Conservation (phyloP, 345 rosid genomes). For the Arabis alpina region DNA sequence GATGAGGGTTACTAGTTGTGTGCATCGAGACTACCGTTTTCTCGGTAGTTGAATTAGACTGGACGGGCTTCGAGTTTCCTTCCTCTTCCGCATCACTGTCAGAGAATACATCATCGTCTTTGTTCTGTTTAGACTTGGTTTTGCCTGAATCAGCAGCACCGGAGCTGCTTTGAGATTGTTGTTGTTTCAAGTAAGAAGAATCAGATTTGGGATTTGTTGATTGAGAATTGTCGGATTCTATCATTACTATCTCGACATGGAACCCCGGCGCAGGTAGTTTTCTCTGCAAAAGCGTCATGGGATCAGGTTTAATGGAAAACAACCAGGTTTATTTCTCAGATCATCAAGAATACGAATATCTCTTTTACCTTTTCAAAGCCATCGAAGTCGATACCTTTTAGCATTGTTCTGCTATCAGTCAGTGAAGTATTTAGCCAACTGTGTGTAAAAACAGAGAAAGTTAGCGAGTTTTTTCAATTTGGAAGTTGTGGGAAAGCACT, state of each 20-base stretch:
- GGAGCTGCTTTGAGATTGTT: constrained; percentile 39
- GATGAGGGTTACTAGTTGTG: constrained; percentile 12
- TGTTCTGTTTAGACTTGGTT: constrained; percentile 39
- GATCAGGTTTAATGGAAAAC: constrained; percentile 7
- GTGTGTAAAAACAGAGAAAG: constrained; percentile 28
- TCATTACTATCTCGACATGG: constrained; percentile 78
- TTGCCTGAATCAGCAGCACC: constrained; percentile 30
- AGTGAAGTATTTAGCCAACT: constrained; percentile 92
- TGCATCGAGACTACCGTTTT: constrained; percentile 29
- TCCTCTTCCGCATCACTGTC: constrained; percentile 77
- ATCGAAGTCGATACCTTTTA: constrained; percentile 73
- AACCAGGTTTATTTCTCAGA: constrained; percentile 4
- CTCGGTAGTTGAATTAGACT: constrained; percentile 35
- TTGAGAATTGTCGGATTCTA: constrained; percentile 51
- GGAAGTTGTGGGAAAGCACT: constrained; percentile 8
- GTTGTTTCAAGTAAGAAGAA: constrained; percentile 39
- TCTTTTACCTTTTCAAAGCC: constrained; percentile 83
- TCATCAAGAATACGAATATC: neutral
- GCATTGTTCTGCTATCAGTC: constrained; percentile 76
- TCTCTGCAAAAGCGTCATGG: constrained; percentile 50
- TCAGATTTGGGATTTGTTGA: constrained; percentile 42
- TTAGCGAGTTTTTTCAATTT: neutral
- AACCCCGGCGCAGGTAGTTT: constrained; percentile 93
- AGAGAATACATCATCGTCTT: constrained; percentile 81
- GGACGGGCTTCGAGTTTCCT: constrained; percentile 43